A percentile compares a stretch with the other conserved stretches of the same genome.
These are phyloP conservation scores for Actinomucor elegans DNA, from an alignment of 371 early-diverging fungal species.

Conservation along the genomic window DNA sequence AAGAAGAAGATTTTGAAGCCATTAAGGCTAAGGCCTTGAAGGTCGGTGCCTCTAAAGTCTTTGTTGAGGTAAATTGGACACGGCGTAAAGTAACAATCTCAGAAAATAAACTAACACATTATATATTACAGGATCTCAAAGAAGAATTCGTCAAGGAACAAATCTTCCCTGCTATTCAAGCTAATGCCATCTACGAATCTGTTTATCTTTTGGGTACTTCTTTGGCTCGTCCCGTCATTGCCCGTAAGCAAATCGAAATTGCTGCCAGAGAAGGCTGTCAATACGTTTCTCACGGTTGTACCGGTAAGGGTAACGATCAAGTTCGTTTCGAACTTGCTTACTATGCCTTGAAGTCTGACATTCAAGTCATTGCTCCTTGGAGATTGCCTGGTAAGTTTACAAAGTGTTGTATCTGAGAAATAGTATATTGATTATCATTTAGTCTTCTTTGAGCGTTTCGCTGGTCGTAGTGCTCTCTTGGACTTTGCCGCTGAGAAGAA, in stretches of 20 bases:
- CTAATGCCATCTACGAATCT: conserved; percentile 93
- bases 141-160: conserved; percentile 91
- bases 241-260: conserved; percentile 87
- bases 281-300: conserved; percentile 96
- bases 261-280: conserved; percentile 91
- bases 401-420: too few relatives aligned
- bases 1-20: conserved; percentile 97
- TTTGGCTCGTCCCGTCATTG: conserved; percentile 95
- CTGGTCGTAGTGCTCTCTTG: conserved; percentile 89
- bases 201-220: conserved; percentile 97
- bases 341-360: conserved; percentile 90
- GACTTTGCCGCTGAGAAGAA: conserved; percentile 89
- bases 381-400: conserved; percentile 74
- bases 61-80: conserved; percentile 85
- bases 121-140: conserved; percentile 72
- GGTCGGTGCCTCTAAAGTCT: conserved; percentile 93
- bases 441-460: conserved; percentile 94
- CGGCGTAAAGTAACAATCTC: too few relatives aligned
- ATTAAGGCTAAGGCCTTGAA: conserved; percentile 88
- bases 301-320: conserved; percentile 99
- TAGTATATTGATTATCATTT: too few relatives aligned
- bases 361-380: conserved; percentile 97
- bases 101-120: too few relatives aligned
- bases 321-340: conserved; percentile 98
- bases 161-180: conserved; percentile 92